phyloP scores from a whole-genome alignment of 2,329 filamentous ascomycete genomes.

The Mariannaea elegans region DNA sequence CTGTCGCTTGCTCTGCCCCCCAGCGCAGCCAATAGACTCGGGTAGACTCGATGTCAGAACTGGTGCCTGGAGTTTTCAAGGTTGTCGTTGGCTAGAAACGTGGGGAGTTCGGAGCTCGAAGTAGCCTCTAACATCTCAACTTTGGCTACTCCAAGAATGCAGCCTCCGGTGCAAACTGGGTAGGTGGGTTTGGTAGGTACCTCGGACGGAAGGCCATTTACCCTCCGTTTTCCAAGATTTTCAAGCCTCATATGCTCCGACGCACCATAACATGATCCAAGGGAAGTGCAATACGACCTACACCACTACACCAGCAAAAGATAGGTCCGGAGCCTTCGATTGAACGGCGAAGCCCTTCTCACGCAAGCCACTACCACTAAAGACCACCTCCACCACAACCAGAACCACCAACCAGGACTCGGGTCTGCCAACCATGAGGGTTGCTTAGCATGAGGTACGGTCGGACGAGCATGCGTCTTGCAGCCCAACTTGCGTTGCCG shows the following conservation, averaged over 20 bases:
- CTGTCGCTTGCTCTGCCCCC: constrained; percentile 4
- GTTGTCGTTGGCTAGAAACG: constrained; percentile 11
- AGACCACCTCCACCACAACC: constrained; percentile 19
- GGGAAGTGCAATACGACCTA: constrained; percentile 7
- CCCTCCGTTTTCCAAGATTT: background rate
- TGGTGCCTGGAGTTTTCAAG: constrained; percentile 20
- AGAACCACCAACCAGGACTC: constrained; percentile 24
- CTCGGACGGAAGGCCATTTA: background rate
- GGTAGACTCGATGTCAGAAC: background rate
- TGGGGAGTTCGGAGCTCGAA: constrained; percentile 12
- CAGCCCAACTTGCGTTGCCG: constrained; percentile 36
- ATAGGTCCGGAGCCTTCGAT: constrained; percentile 8
- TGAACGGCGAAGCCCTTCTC: constrained; percentile 12
- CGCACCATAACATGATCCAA: constrained; percentile 9
- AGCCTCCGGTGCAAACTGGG: background rate
- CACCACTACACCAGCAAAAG: constrained; percentile 3
- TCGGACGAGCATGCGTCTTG: constrained; percentile 29
- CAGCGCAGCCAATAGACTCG: constrained; percentile 7
- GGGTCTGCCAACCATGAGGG: constrained; percentile 25
- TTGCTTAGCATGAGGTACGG: constrained; percentile 24
- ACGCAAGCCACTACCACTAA: constrained; percentile 14
- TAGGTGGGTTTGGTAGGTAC: no score
- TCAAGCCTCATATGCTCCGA: constrained; percentile 12
- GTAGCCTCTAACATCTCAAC: constrained; percentile 3
- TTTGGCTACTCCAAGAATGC: background rate